Conservation (phyloP, 805 yeast genomes). For the Wickerhamomyces chaumierensis region DNA sequence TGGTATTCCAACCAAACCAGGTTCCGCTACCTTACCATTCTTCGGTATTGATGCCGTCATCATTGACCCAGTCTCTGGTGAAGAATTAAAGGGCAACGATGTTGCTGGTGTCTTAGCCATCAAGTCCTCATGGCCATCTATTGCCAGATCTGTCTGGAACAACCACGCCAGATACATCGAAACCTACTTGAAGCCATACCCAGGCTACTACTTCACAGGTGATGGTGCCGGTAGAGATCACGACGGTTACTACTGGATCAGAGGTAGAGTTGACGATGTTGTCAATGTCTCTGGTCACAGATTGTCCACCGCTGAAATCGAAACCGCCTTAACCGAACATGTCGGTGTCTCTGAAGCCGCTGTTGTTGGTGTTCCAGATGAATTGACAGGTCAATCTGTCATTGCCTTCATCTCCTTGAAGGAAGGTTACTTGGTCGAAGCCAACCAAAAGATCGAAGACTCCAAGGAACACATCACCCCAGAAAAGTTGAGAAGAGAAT, state of each 20-base stretch:
- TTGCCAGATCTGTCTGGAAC: slow-evolving; percentile 91
- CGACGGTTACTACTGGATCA: slow-evolving; percentile 95
- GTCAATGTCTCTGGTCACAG: slow-evolving; percentile 98
- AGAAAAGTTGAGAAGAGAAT: slow-evolving; percentile 47
- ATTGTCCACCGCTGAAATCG: slow-evolving; percentile 96
- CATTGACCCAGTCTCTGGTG: slow-evolving; percentile 88
- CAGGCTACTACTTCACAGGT: slow-evolving; percentile 91
- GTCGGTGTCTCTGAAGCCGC: slow-evolving; percentile 83
- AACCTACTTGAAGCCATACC: slow-evolving; percentile 87
- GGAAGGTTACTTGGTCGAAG: slow-evolving; percentile 26
- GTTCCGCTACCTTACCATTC: slow-evolving; percentile 93
- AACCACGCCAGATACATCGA: slow-evolving; percentile 81
- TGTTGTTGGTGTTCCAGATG: slow-evolving; percentile 93
- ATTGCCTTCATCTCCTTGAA: slow-evolving; percentile 88
- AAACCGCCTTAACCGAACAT: slow-evolving; percentile 78
- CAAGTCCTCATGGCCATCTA: slow-evolving; percentile 93
- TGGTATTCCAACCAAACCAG: slow-evolving; percentile 90
- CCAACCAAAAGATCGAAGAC: slow-evolving; percentile 19
- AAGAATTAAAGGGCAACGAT: slow-evolving; percentile 73
- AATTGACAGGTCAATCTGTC: slow-evolving; percentile 95
- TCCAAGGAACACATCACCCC: slow-evolving; percentile 21
- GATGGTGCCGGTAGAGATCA: slow-evolving; percentile 97
- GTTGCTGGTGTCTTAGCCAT: slow-evolving; percentile 96
- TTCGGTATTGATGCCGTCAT: slow-evolving; percentile 88
- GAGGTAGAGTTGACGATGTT: slow-evolving; percentile 97